phyloP scores from a whole-genome alignment of 1,284 basidiomycete species.

The Moesziomyces sp. region DNA sequence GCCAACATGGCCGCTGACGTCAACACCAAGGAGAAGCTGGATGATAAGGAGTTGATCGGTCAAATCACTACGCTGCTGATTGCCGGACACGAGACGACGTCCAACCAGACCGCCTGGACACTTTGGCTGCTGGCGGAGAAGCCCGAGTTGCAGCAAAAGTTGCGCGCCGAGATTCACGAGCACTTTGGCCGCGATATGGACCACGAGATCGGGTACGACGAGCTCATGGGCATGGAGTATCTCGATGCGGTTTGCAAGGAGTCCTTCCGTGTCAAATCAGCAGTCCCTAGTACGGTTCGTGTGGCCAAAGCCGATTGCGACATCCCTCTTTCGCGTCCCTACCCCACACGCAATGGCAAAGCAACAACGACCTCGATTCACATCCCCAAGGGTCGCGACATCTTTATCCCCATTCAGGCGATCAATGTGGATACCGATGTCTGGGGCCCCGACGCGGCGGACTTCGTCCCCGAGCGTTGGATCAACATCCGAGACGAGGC shows the following conservation, averaged over 20 bases:
- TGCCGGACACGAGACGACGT: slow-evolving; percentile 64
- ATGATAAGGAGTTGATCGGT: slow-evolving; percentile 57
- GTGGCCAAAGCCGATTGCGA: slow-evolving; percentile 36
- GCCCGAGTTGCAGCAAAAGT: slow-evolving; percentile 35
- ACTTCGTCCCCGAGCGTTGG: slow-evolving; percentile 62
- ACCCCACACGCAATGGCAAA: slow-evolving; percentile 42
- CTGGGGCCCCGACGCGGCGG: slow-evolving; percentile 56
- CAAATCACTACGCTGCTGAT: slow-evolving; percentile 64
- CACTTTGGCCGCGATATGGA: slow-evolving; percentile 35
- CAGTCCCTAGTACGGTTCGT: slow-evolving; percentile 54
- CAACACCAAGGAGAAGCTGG: slow-evolving; percentile 34
- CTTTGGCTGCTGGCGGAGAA: slow-evolving; percentile 49
- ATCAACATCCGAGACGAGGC: slow-evolving; percentile 34
- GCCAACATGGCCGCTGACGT: slow-evolving; percentile 63
- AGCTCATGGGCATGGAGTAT: slow-evolving; percentile 52
- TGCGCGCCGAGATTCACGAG: slow-evolving; percentile 58
- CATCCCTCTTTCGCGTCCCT: slow-evolving; percentile 55
- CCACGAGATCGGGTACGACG: slow-evolving; percentile 52
- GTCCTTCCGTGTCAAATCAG: slow-evolving; percentile 45
- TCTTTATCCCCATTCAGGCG: slow-evolving; percentile 54
- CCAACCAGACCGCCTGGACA: slow-evolving; percentile 62
- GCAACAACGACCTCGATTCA: slow-evolving; percentile 48
- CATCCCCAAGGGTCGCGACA: slow-evolving; percentile 45
- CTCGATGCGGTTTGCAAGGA: slow-evolving; percentile 61
- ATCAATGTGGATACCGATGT: slow-evolving; percentile 40